Evolutionary conservation across 2,329 filamentous ascomycete genomes (phyloP).

Genomic region (Chlorencoelia australis): DNA sequence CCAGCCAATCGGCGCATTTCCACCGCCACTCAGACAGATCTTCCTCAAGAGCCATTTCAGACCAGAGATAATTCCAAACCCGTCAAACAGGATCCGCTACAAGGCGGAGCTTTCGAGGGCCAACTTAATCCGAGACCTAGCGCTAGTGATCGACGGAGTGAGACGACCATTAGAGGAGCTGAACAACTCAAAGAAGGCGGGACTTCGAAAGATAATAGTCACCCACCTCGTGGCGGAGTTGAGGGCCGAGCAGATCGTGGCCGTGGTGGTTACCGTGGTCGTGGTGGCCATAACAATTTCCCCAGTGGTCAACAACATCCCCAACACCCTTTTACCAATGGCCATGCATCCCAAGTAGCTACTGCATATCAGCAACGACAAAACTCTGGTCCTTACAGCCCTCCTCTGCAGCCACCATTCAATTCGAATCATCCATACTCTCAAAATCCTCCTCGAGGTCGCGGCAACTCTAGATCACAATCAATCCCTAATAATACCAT

Average conservation of each 20-base stretch:
- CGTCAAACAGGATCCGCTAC: conserved; percentile 14
- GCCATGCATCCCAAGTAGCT: conserved; percentile 25
- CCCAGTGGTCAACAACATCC: conserved; percentile 25
- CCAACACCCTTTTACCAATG: conserved; percentile 31
- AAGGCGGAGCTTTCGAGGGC: conserved; percentile 16
- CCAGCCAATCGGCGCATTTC: conserved; percentile 25
- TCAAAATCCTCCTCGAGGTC: conserved; percentile 29
- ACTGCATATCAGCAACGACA: conserved; percentile 23
- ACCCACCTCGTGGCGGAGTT: conserved; percentile 27
- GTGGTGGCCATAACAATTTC: conserved; percentile 30
- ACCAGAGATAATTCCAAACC: conserved; percentile 14
- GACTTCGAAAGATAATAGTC: conserved; percentile 18
- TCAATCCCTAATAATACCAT: conserved; percentile 46
- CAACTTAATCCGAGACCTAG: conserved; percentile 16
- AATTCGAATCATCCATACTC: conserved; percentile 25
- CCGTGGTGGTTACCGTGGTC: conserved; percentile 36
- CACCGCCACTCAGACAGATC: conserved; percentile 24
- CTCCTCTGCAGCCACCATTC: conserved; percentile 29
- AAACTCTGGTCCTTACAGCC: conserved; percentile 25
- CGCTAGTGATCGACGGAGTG: conserved; percentile 23
- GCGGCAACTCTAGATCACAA: conserved; percentile 47
- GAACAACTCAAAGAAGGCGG: conserved; percentile 24
- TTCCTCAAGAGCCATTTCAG: conserved; percentile 7
- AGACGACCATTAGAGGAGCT: conserved; percentile 18
- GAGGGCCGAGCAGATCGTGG: conserved; percentile 31